Percentiles rank a stretch among this genome's conserved stretches.
Evolutionary conservation across 2,329 filamentous ascomycete genomes (phyloP).

Genomic region (Aureobasidium sp.): DNA sequence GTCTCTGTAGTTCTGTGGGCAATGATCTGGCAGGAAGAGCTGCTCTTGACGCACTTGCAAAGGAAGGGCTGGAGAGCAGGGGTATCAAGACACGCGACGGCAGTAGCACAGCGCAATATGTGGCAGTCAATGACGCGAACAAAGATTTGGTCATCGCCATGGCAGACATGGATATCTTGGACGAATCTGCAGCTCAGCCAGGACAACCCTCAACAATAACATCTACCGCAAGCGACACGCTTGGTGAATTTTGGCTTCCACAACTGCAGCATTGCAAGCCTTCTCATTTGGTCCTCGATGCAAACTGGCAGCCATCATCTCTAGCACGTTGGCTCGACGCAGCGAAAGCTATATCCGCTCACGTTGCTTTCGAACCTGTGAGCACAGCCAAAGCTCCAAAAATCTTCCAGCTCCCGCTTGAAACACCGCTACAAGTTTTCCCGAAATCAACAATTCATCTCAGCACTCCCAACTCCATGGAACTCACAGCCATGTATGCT

Average conservation of each 20-base stretch:
- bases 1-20: slow-evolving; percentile 73
- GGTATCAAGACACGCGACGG: slow-evolving; percentile 52
- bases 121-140: slow-evolving; percentile 76
- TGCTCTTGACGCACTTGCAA: slow-evolving; percentile 58
- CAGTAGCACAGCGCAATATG: slow-evolving; percentile 77
- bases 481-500: slow-evolving; percentile 71
- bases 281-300: slow-evolving; percentile 78
- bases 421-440: slow-evolving; percentile 38
- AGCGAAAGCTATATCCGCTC: slow-evolving; percentile 49
- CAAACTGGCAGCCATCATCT: slow-evolving; percentile 67
- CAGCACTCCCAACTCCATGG: slow-evolving; percentile 74
- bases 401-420: slow-evolving; percentile 50
- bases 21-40: slow-evolving; percentile 72
- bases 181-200: slow-evolving; percentile 25
- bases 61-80: slow-evolving; percentile 56
- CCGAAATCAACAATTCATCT: slow-evolving; percentile 62
- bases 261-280: slow-evolving; percentile 52
- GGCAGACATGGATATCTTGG: slow-evolving; percentile 88
- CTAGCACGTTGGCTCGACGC: slow-evolving; percentile 62
- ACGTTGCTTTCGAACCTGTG: slow-evolving; percentile 81
- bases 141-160: slow-evolving; percentile 86
- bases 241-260: slow-evolving; percentile 53
- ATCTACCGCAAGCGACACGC: slow-evolving; percentile 43
- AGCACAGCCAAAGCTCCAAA: slow-evolving; percentile 69
- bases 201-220: neutral